Conservation (phyloP, 495 filamentous ascomycete species). For the Lasiosphaeria hispida region DNA sequence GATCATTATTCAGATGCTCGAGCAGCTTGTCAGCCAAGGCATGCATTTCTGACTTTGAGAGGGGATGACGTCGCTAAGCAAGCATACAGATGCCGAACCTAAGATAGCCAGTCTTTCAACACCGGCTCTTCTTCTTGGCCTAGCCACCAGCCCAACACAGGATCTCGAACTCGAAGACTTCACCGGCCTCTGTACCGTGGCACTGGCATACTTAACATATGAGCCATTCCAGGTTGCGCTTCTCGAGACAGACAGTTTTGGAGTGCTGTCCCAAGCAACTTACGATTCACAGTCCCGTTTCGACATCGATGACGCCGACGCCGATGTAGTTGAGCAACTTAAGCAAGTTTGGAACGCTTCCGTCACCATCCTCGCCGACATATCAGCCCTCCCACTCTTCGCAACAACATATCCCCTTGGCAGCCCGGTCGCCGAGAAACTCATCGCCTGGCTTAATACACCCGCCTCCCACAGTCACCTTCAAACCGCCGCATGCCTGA, state of each 20-base stretch:
- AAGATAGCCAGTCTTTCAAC: constrained; percentile 33
- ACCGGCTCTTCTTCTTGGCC: constrained; percentile 31
- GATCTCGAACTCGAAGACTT: constrained; percentile 37
- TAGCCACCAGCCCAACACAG: constrained; percentile 24
- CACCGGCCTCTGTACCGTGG: constrained; percentile 32
- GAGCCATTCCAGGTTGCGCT: constrained; percentile 45
- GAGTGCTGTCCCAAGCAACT: constrained; percentile 33
- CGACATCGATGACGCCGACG: constrained; percentile 27
- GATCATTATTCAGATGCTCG: constrained; percentile 49
- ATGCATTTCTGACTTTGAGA: constrained; percentile 2
- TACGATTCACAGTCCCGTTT: constrained; percentile 29
- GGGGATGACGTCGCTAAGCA: background rate
- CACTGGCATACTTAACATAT: constrained; percentile 42
- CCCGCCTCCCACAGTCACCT: constrained; percentile 41
- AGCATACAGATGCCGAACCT: constrained; percentile 34
- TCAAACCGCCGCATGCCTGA: constrained; percentile 70
- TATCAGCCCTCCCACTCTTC: constrained; percentile 60
- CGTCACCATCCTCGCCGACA: constrained; percentile 59
- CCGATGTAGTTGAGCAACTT: constrained; percentile 52
- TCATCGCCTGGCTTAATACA: constrained; percentile 48
- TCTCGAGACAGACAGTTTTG: constrained; percentile 33
- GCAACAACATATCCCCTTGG: constrained; percentile 31
- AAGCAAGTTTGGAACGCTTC: constrained; percentile 54
- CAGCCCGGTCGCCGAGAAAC: constrained; percentile 44
- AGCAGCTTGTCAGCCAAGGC: constrained; percentile 47